Base-by-base conservation (phyloP, 1,284 basidiomycete genomes). In the Fistulinella cinereoalba region DNA sequence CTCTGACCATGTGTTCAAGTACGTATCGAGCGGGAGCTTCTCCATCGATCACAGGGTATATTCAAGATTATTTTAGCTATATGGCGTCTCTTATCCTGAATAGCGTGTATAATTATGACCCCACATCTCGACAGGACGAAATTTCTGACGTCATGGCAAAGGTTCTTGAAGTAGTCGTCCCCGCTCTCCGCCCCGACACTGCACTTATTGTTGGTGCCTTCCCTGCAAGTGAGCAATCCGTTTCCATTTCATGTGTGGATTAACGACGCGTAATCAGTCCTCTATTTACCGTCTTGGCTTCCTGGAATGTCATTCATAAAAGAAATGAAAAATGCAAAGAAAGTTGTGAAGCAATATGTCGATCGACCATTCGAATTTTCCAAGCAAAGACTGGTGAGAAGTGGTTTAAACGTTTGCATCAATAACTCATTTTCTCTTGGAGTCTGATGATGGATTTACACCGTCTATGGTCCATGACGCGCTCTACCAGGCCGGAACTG, bases 161-260 rank as follows among this genome's bases (percentile, higher is more conserved):
- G 4, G 9, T 11, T 13, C 16, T 32, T 13, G 16, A n/a, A 13
- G 16, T 32, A 4, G 31, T 8, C 16, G 12, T 39, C 19, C n/a
- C 7, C 16, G 41, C 11, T 15, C 2, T 52, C 10, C 45, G 44
- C 22, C 37, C 49, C 0, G 52, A 55, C 19, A 29, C 38, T 5
- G 28, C 49, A 4, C 16, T 24, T 7, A 3, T 49, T 5, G 15
- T 50, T 2, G 29, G 9, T 1, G 41, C 42, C 2, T 55, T 55
- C 9, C 55, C 57, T 3, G 29, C 16, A 15, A 3, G 56, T 59
- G 21, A 28, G 27, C n/a, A n/a, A n/a, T 28, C 6, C 10, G 13
- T 28, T 13, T 10, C 9, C 27, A 28, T 28, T 28, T 28, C 27
- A 9, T 28, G 27, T 28, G 10, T 6, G 3, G 27, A 9, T 9